Base-by-base conservation (phyloP, 1,284 basidiomycete species). In the Naganishia cerealis region DNA sequence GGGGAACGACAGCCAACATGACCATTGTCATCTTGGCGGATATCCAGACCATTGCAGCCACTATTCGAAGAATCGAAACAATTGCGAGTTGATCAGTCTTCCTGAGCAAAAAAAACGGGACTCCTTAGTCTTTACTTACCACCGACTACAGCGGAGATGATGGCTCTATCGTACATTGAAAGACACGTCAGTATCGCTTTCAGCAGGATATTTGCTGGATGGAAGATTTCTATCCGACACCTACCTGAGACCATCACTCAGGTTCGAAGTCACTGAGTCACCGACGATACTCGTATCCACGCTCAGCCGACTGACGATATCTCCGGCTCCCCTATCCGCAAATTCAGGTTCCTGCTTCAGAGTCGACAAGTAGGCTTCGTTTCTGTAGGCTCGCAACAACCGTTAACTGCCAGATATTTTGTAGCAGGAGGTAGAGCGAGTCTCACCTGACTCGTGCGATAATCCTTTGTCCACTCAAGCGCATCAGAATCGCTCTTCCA, bases 21-120 rank as follows among this genome's bases (percentile, higher is more conserved):
- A 98, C 84, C 57, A 91, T 78, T 0, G 95, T 97, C 68, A 99
- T 82, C 66, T 89, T 89, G 0, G 92, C 90, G 0, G 94, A 97
- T 71, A 98, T 87, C 81, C 90, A 94, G 74, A 98, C 89, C 95
- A 99, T 99, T 66, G 94, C 92, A 50, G 90, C 91, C 71, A 97
- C 92, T 90, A 73, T n/a, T 18, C 26, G 21, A 8, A 16, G n/a
- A 33, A 33, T 13, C 33, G 21, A 53, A 3, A 38, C 33, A 15
- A 43, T 46, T 65, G 24, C 18, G 15, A 18, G 10, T 36, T 55
- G 7, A 56, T 40, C 39, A 40, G 2, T 54, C 16, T 3, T 24
- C 9, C n/a, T 24, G 36, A 43, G 52, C 26, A 57, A 9, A 15
- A 40, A 33, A 26, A 40, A 15, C 38, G 53, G 42, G 21, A 57